Conservation (phyloP, 1,284 basidiomycete genomes). For the Rhodotorula sp. region DNA sequence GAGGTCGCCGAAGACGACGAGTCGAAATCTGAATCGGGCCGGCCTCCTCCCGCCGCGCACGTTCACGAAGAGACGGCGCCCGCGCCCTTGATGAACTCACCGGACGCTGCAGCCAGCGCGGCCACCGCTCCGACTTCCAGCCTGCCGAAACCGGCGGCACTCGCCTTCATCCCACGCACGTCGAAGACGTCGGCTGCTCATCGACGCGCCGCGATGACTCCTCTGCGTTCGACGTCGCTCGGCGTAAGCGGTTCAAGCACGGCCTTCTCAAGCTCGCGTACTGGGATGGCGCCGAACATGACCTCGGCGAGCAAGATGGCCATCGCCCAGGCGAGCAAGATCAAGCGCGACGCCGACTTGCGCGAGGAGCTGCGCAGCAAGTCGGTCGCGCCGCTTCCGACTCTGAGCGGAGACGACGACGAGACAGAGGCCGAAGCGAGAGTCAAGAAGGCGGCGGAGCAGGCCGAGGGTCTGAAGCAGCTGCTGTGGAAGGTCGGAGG, state of each 20-base stretch:
- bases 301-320: background rate
- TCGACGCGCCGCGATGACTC: background rate
- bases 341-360: background rate
- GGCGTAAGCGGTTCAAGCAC: background rate
- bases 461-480: background rate
- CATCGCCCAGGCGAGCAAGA: background rate
- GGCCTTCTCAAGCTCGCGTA: background rate
- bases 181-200: background rate
- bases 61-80: background rate
- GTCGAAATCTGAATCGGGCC: background rate
- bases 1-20: background rate
- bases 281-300: too few relatives aligned
- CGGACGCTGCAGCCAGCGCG: background rate
- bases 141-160: background rate
- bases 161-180: background rate
- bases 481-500: slow-evolving; percentile 4
- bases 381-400: background rate
- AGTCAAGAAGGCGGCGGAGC: background rate
- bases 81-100: background rate
- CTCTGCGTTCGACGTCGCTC: background rate
- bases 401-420: background rate
- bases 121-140: background rate
- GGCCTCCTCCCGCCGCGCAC: background rate
- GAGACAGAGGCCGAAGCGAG: background rate
- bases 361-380: background rate